A percentile compares a stretch with the other conserved stretches of the same genome.
Evolutionary conservation across 192 early-diverging fungal species (phyloP).

Genomic region (Gigaspora rosea): DNA sequence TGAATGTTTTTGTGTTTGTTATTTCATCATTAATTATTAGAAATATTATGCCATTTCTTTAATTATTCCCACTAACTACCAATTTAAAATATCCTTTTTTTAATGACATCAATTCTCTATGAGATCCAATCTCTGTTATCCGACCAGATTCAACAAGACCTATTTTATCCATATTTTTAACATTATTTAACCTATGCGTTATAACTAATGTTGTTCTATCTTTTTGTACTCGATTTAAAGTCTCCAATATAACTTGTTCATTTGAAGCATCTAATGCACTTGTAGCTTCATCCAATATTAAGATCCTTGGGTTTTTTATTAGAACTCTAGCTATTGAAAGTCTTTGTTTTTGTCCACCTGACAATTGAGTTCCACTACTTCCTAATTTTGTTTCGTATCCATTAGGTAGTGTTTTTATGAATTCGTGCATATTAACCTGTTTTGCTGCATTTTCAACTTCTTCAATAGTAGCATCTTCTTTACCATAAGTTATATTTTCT

Average conservation of each 20-base stretch:
- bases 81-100: slow-evolving; percentile 49
- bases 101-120: slow-evolving; percentile 55
- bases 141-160: slow-evolving; percentile 47
- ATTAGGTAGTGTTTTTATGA: slow-evolving; percentile 58
- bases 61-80: slow-evolving; percentile 47
- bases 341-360: slow-evolving; percentile 52
- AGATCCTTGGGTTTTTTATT: slow-evolving; percentile 45
- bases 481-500: slow-evolving; percentile 72
- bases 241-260: slow-evolving; percentile 67
- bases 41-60: not conserved
- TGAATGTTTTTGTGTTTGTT: too few relatives aligned
- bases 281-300: slow-evolving; percentile 67
- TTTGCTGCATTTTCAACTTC: slow-evolving; percentile 69
- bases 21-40: too few relatives aligned
- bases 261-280: slow-evolving; percentile 64
- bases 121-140: slow-evolving; percentile 62
- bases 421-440: slow-evolving; percentile 73
- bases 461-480: slow-evolving; percentile 56
- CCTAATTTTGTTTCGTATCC: slow-evolving; percentile 55
- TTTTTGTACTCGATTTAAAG: slow-evolving; percentile 54
- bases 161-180: slow-evolving; percentile 67
- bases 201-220: slow-evolving; percentile 71
- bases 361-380: slow-evolving; percentile 40
- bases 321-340: slow-evolving; percentile 53
- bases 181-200: slow-evolving; percentile 69